Evolutionary conservation across 257 asterid species (phyloP).

Genomic region (Solanum rostratum): DNA sequence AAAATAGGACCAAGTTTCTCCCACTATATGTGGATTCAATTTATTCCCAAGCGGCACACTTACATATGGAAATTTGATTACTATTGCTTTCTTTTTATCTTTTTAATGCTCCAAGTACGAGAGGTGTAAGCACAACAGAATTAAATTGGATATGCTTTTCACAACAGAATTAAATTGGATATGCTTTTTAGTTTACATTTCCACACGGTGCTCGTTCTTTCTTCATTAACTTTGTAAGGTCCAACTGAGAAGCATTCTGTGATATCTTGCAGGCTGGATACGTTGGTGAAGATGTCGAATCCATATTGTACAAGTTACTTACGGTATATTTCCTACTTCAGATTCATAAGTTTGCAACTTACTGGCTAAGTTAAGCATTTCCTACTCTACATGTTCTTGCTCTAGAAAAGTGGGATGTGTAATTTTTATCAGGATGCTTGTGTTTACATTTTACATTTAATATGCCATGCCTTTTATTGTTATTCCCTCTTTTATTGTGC

Average conservation of each 20-base stretch:
- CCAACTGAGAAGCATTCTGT: constrained; percentile 1
- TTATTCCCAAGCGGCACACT: not conserved
- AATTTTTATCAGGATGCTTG: not conserved
- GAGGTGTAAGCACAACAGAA: not conserved
- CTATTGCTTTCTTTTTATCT: not conserved
- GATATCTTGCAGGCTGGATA: constrained; percentile 77
- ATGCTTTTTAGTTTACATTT: not conserved
- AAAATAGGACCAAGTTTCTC: not conserved
- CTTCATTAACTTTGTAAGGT: not conserved
- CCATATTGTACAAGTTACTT: constrained; percentile 80
- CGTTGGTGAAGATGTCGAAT: constrained; percentile 96
- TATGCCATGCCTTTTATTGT: not conserved
- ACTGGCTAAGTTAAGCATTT: not conserved
- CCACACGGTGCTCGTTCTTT: not conserved
- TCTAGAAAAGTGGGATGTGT: not conserved
- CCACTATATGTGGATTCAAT: not conserved
- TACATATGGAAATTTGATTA: not conserved
- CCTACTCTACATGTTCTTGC: not conserved
- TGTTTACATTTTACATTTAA: not conserved
- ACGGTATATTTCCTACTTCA: constrained; percentile 23
- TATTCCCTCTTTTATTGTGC: not conserved
- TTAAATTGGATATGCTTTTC: not conserved
- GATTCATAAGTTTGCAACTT: not conserved
- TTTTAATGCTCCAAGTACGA: not conserved
- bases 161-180: not conserved